Base-by-base conservation (phyloP, 2,329 filamentous ascomycete species). In the Penicillium sp. region DNA sequence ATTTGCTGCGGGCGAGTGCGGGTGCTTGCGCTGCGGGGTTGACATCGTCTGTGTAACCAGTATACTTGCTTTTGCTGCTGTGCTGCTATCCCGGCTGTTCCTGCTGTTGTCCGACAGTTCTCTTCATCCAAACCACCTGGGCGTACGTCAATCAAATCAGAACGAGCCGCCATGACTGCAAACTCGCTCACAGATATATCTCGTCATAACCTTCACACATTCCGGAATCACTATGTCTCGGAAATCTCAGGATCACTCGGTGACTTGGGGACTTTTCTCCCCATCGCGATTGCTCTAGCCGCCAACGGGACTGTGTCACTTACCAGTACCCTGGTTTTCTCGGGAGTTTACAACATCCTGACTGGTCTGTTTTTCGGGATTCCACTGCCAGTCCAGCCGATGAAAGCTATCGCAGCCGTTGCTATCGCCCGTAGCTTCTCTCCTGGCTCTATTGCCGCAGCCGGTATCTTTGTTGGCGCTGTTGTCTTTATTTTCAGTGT, bases 161-260 rank as follows among this genome's bases (percentile, higher is more conserved):
- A n/a, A n/a, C n/a, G n/a, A n/a, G n/a, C 23, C 18, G 23, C 18
- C 45, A 70, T 69, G 68, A 57, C 63, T 6, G 55, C 56, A 18
- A 56, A 61, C 36, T 64, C 66, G 5, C 52, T 73, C 37, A 64
- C 65, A 37, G 60, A 70, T 40, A 68, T 70, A 47, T 64, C 67
- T 40, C 40, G 58, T 10, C 65, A 86, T 64, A 88, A 88, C 75
- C 67, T 84, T 58, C 69, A 75, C 21, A 86, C 82, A 11, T 74
- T 89, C 55, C 79, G 75, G 56, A 70, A 68, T 19, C 79, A 82
- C 46, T 84, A 86, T 58, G 75, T 89, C 14, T 74, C 88, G 45
- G 93, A 97, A 77, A 85, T 97, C 49, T 96, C 93, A 1, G 93
- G 93, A 48, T 90, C 92, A 0, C 82, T 91, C 2, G 93, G 93